Evolutionary conservation across 2,329 filamentous ascomycete genomes (phyloP), one percentile per base, ranked within the genome.

Genomic region (Aspergillus jensenii): DNA sequence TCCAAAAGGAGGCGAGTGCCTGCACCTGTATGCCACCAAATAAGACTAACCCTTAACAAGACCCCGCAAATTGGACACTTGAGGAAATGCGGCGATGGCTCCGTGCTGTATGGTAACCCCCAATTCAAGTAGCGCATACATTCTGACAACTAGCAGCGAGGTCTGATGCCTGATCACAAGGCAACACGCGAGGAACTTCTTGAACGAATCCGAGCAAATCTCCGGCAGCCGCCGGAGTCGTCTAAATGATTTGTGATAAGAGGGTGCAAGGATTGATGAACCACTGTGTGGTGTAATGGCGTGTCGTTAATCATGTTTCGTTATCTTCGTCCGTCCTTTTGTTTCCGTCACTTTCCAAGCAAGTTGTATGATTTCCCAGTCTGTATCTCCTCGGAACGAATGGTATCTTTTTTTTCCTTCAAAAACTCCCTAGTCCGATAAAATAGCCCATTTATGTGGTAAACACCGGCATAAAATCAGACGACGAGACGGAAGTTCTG

Each of bases 41-140:
- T 23, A 43, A 52, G 45, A 46, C 63, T 67, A 57, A 51, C 58
- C 6, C 31, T 27, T 3, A 21, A 25, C 21, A 53, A 87, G 86
- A 88, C 62, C 87, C 87, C 3, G 80, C 84, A 43, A 79, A 74
- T 9, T 98, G 93, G 93, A 91, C 90, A 0, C 81, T 82, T 56
- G 88, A 91, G 48, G 91, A 98, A 69, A 80, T 96, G 74, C 82
- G 86, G 60, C 81, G 87, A 68, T 98, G 93, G 92, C 79, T 98
- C 51, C 85, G 86, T 46, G 85, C 84, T 67, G 93, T 96, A 83
- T 76, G 88, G 19, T 80, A 17, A 19, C 19, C 49, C 41, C 39
- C 37, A 17, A 41, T 41, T 14, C 14, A 21, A 43, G 17, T 50
- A 23, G 15, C 17, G 23, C 21, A 52, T 6, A 58, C 43, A 41